Percentiles rank a stretch among this genome's conserved stretches.
phyloP scores from a whole-genome alignment of 2,329 filamentous ascomycete species.

The Chaetomiaceae sp. region DNA sequence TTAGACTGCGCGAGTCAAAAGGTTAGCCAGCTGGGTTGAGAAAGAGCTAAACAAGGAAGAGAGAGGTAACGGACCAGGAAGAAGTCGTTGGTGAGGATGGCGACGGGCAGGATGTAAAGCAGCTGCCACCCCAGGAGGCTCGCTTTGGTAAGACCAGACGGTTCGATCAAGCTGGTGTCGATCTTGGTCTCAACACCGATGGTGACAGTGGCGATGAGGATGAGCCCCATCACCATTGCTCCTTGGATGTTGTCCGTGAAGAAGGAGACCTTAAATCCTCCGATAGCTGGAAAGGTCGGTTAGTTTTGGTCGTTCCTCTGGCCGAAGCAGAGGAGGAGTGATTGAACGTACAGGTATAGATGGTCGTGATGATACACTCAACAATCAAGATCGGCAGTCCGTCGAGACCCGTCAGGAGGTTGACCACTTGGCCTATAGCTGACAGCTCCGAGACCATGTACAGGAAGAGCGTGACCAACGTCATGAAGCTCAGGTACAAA shows the following conservation, averaged over 20 bases:
- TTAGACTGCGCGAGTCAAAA: conserved; percentile 42
- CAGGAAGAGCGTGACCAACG: conserved; percentile 72
- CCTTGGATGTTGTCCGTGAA: conserved; percentile 79
- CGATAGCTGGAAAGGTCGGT: conserved; percentile 50
- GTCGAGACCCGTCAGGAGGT: conserved; percentile 65
- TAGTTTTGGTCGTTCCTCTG: neutral
- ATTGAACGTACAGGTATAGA: conserved; percentile 64
- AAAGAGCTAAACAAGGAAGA: neutral
- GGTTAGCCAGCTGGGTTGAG: neutral
- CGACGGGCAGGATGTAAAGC: conserved; percentile 75
- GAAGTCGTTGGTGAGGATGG: conserved; percentile 78
- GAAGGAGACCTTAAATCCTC: conserved; percentile 79
- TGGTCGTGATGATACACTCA: conserved; percentile 69
- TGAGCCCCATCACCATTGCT: conserved; percentile 66
- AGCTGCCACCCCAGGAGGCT: conserved; percentile 77
- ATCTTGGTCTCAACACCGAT: conserved; percentile 70
- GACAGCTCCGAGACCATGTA: conserved; percentile 86
- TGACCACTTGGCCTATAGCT: conserved; percentile 72
- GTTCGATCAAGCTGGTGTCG: conserved; percentile 59
- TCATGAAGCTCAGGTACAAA: conserved; percentile 70
- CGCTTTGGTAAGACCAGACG: conserved; percentile 62
- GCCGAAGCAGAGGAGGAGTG: neutral
- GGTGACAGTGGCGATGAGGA: conserved; percentile 71
- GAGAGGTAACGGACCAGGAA: conserved; percentile 48
- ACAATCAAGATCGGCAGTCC: conserved; percentile 71